Evolutionary conservation across 805 yeast genomes (phyloP), one percentile per base, ranked within the genome.

Genomic region (Nakazawaea holstii): DNA sequence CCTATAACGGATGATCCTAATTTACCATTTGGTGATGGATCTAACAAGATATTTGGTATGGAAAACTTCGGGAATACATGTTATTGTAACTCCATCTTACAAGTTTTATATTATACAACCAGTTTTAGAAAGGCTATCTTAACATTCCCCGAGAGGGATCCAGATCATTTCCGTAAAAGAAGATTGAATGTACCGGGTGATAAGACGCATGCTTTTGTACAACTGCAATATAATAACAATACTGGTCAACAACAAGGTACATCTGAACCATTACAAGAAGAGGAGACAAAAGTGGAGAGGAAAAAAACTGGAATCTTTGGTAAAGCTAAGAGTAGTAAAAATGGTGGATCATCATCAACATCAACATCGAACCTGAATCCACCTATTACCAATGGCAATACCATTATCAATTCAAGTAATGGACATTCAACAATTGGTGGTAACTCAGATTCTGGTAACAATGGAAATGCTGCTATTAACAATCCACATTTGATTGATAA

Each of bases 1-100:
- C 52, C 59, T 4, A 43, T 57, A 6, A 56, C 59, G 37, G 44
- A 48, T 1, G 53, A 58, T 17, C 48, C 54, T 7, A 39, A 56
- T 10, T 49, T 69, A 51, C 84, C 83, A 8, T 80, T 64, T 58
- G 91, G 89, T 5, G 82, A 81, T 59, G 91, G 90, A 1, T 68
- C 82, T 6, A 70, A 76, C 51, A 86, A 84, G 61, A 74, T 86
- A 20, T 86, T 78, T 61, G 95, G 95, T 1, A 79, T 84, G 76
- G 94, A 87, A 60, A 87, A 87, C 59, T 86, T 85, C 57, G 96
- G 95, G 2, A 84, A 90, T 61, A 90, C 97, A 0, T 94, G 98
- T 67, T 92, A 92, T 68, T 87, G 96, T 65, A 94, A 94, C 57
- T 88, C 97, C 8, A 87, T 94, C 29, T 67, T 94, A 24, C 99